These are phyloP conservation scores for Pyrenophora tritici-repentis DNA, from an alignment of 2,329 filamentous ascomycete species.

Conservation along the genomic window DNA sequence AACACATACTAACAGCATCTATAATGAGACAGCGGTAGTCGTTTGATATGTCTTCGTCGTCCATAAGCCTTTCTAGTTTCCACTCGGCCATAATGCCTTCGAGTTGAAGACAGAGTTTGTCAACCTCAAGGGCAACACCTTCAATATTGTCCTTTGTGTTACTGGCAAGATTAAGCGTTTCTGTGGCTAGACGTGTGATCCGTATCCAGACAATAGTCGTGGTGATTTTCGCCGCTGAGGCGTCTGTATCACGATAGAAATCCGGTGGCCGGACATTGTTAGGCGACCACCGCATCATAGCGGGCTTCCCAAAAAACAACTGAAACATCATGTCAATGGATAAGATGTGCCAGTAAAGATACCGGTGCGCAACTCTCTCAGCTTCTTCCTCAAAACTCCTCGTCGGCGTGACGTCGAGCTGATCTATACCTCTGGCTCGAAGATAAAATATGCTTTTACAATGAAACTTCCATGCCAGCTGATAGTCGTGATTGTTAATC, in stretches of 20 bases:
- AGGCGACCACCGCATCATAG: constrained; percentile 25
- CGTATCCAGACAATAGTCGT: constrained; percentile 26
- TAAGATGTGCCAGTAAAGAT: constrained; percentile 31
- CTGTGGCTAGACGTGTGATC: constrained; percentile 25
- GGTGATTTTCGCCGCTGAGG: constrained; percentile 19
- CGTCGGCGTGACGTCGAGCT: constrained; percentile 24
- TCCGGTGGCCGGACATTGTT: constrained; percentile 27
- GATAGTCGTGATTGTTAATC: constrained; percentile 35
- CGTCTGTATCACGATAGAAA: constrained; percentile 27
- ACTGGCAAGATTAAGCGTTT: constrained; percentile 27
- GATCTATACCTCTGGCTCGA: constrained; percentile 25
- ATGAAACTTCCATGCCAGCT: constrained; percentile 38
- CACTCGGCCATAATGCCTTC: constrained; percentile 22
- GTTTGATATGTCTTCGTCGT: constrained; percentile 2
- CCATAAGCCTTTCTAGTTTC: constrained; percentile 13
- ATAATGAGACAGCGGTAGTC: constrained; percentile 24
- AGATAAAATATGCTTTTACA: constrained; percentile 31
- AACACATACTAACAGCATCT: constrained; percentile 26
- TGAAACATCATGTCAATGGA: constrained; percentile 35
- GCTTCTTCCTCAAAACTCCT: constrained; percentile 30
- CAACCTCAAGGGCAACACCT: constrained; percentile 12
- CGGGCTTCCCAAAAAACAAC: constrained; percentile 34
- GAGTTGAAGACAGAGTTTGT: constrained; percentile 23
- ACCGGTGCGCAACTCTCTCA: constrained; percentile 18
- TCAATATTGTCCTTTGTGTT: background rate